Base-by-base conservation (phyloP, 148 eudicot genomes). In the Hydrangea macrophylla region DNA sequence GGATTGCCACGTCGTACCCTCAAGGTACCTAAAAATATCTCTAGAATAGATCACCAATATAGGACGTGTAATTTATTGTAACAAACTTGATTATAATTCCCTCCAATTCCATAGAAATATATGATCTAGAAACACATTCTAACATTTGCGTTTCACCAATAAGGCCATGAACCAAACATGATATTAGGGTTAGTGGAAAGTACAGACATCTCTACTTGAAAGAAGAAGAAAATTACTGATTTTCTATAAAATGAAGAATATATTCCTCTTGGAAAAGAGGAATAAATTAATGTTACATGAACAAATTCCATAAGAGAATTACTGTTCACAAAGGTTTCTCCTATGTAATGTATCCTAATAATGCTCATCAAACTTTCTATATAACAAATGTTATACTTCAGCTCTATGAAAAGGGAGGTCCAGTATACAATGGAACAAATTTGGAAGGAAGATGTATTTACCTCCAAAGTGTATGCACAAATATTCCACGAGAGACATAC, bases 261-360 rank as follows among this genome's bases (percentile, higher is more conserved):
- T 58, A 62, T 68, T 79, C 65, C 73, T 75, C 58, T 24, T 61
- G 26, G 44, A 67, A 68, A 70, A 70, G 70, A 69, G 63, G 75
- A 70, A 64, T 57, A 68, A 63, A 77, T 57, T 70, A 76, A 75
- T 75, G 65, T 73, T 76, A 82, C 75, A 77, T 57, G n/a, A 48
- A 80, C 70, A 58, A 35, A 71, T 58, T 32, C 39, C 22, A 36
- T 53, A 33, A 35, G 59, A 53, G 61, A 32, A 39, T 11, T 9
- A 71, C n/a, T n/a, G n/a, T n/a, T 62, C 55, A 62, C 44, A n/a
- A 42, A 63, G 11, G 65, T 40, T 50, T 30, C 56, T 44, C 62
- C 67, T 22, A 20, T 17, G 36, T 7, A 39, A 15, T 6, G 37
- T 13, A 60, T 59, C 44, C 45, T 31, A 63, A 9, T 11, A 35